phyloP scores from a whole-genome alignment of 1,284 basidiomycete genomes.

The Cystobasidium pallidum region DNA sequence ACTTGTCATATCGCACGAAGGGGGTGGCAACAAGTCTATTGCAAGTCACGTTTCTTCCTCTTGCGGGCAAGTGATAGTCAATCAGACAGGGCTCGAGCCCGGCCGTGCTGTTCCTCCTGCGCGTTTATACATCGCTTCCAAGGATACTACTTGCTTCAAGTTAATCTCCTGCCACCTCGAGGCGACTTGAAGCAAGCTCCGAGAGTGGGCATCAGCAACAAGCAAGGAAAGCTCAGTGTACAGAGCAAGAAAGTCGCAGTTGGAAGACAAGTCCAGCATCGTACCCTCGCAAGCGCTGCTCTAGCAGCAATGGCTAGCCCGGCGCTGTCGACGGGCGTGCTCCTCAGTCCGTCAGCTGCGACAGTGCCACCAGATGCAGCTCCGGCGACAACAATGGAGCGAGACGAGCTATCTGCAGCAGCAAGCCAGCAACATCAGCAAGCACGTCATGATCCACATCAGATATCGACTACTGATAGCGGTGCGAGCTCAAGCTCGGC shows the following conservation, averaged over 20 bases:
- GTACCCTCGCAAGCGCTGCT: not conserved
- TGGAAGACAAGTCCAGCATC: not conserved
- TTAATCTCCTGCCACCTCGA: conserved; percentile 7
- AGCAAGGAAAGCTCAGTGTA: not conserved
- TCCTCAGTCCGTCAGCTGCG: not conserved
- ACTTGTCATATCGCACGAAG: not conserved
- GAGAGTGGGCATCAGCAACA: not conserved
- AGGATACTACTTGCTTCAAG: not conserved
- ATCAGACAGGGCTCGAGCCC: too few species aligned
- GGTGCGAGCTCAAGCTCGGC: conserved; percentile 21
- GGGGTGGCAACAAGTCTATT: conserved; percentile 1
- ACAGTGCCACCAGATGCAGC: conserved; percentile 17
- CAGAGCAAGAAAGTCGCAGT: conserved; percentile 1
- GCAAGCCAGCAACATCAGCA: not conserved
- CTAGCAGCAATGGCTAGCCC: conserved; percentile 8
- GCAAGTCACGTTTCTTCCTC: conserved; percentile 23
- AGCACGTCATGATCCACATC: not conserved
- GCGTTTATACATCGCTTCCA: too few species aligned
- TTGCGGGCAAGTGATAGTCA: not conserved
- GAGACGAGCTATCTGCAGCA: not conserved
- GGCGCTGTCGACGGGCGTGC: conserved; percentile 9
- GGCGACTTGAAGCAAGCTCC: not conserved
- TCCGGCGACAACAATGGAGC: conserved; percentile 32
- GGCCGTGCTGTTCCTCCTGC: too few species aligned
- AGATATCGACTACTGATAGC: not conserved